Evolutionary conservation across 768 basidiomycete species (phyloP).

Genomic region (Phylloporus rhodoxanthus): DNA sequence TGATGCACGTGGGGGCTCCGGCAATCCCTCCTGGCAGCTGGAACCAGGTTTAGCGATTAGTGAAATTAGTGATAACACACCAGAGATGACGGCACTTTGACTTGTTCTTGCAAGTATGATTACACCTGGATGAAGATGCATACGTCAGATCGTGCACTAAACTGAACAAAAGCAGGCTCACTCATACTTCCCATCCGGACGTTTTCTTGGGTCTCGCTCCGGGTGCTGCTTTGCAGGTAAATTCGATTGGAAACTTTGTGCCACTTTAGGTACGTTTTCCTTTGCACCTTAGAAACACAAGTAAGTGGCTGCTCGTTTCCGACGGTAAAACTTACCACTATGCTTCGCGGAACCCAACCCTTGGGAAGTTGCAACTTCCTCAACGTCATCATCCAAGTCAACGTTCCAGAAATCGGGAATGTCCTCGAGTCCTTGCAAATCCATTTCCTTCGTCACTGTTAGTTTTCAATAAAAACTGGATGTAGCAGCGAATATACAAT

Average conservation of each 20-base stretch:
- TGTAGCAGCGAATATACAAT: slow-evolving; percentile 36
- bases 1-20: slow-evolving; percentile 41
- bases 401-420: slow-evolving; percentile 64
- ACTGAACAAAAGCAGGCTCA: slow-evolving; percentile 25
- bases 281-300: neutral
- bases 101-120: slow-evolving; percentile 78
- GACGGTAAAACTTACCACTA: slow-evolving; percentile 13
- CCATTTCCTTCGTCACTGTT: slow-evolving; percentile 46
- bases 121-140: slow-evolving; percentile 47
- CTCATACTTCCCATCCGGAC: slow-evolving; percentile 63
- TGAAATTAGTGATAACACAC: slow-evolving; percentile 27
- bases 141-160: neutral
- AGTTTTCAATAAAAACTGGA: neutral
- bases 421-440: slow-evolving; percentile 61
- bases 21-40: slow-evolving; percentile 70
- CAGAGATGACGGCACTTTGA: slow-evolving; percentile 69
- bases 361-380: slow-evolving; percentile 13
- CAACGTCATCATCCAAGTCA: slow-evolving; percentile 30
- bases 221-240: slow-evolving; percentile 1
- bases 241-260: slow-evolving; percentile 1
- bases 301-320: neutral
- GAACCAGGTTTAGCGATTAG: slow-evolving; percentile 8
- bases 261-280: neutral
- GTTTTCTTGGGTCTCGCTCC: slow-evolving; percentile 30
- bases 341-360: slow-evolving; percentile 34